These are phyloP conservation scores for Caryopteris hybrid DNA, from an alignment of 305 asterid species.

Conservation along the genomic window DNA sequence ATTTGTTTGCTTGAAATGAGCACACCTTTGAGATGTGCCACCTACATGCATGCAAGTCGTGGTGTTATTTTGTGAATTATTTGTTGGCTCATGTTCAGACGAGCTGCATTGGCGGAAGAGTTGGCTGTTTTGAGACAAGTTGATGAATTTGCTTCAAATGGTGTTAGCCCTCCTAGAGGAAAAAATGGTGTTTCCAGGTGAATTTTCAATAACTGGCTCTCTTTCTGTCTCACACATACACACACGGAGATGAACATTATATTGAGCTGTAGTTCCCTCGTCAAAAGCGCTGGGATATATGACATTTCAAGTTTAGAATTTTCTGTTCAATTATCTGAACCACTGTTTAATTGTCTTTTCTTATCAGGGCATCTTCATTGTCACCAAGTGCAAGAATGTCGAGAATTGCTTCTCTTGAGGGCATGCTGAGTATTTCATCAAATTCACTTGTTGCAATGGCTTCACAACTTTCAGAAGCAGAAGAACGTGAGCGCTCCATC, in stretches of 20 bases:
- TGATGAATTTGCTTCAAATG: constrained; percentile 84
- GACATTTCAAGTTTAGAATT: no score
- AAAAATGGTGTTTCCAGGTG: constrained; percentile 87
- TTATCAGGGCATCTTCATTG: constrained; percentile 84
- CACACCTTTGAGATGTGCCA: background rate
- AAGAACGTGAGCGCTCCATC: constrained; percentile 88
- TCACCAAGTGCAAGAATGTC: constrained; percentile 91
- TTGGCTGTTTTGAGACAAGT: constrained; percentile 86
- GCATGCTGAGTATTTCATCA: constrained; percentile 90
- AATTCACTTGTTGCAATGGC: constrained; percentile 98
- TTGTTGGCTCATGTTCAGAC: constrained; percentile 49
- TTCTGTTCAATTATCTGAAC: no score
- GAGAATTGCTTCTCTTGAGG: constrained; percentile 91
- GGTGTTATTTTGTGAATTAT: no score
- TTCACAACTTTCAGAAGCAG: constrained; percentile 99
- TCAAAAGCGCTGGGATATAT: no score
- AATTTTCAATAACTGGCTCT: no score
- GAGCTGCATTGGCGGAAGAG: constrained; percentile 98
- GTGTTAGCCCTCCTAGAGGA: constrained; percentile 85
- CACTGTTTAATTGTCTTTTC: no score
- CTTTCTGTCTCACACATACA: no score
- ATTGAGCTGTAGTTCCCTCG: background rate
- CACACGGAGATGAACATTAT: background rate
- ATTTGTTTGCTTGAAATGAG: background rate
- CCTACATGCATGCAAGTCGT: no score